A percentile compares a stretch with the other conserved stretches of the same genome.
phyloP scores from a whole-genome alignment of 805 yeast species.

The Metschnikowia aberdeeniae region DNA sequence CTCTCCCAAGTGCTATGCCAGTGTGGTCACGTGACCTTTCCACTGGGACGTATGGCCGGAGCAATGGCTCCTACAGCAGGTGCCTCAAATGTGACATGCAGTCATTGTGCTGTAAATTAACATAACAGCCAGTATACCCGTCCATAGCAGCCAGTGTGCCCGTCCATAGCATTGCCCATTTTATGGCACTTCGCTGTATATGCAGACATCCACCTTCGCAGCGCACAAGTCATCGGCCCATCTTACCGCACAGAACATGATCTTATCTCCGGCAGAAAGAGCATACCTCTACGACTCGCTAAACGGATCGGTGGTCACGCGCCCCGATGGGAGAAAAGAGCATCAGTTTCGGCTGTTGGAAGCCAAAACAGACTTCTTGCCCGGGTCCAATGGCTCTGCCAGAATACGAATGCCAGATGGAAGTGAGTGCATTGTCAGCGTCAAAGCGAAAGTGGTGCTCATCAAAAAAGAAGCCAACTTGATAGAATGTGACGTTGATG shows the following conservation, averaged over 20 bases:
- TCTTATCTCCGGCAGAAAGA: constrained; percentile 71
- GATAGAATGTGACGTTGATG: constrained; percentile 73
- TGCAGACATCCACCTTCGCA: background rate
- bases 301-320: constrained; percentile 50
- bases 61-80: no score
- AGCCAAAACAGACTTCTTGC: constrained; percentile 74
- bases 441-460: constrained; percentile 75
- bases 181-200: no score
- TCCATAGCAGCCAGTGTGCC: no score
- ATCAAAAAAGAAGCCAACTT: constrained; percentile 41
- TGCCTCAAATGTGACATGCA: no score
- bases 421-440: constrained; percentile 86
- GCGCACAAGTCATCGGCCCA: constrained; percentile 3
- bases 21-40: no score
- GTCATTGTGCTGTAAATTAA: no score
- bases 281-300: constrained; percentile 75
- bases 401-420: constrained; percentile 85
- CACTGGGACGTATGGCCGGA: no score
- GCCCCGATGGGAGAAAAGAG: constrained; percentile 81
- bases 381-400: constrained; percentile 89
- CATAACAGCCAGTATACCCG: no score
- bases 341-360: constrained; percentile 84
- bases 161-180: background rate
- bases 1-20: no score
- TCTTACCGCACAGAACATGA: constrained; percentile 36